These are phyloP conservation scores for Articulospora tetracladia DNA, from an alignment of 495 filamentous ascomycete species.

Conservation along the genomic window DNA sequence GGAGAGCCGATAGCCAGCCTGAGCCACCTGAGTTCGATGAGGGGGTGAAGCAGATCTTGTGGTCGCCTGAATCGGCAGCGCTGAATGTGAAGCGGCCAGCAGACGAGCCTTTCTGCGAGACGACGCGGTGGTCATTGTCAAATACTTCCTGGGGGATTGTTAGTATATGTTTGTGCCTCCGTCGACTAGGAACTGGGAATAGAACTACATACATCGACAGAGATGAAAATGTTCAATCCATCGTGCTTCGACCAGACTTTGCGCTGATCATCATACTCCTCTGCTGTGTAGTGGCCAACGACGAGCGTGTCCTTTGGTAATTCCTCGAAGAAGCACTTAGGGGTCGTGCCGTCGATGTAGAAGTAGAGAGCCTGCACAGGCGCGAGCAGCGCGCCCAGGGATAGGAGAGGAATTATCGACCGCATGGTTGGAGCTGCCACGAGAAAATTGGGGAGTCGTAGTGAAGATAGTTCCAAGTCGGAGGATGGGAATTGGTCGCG, in stretches of 20 bases:
- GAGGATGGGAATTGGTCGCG: constrained; percentile 5
- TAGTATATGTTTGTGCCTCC: constrained; percentile 9
- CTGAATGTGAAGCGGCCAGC: constrained; percentile 93
- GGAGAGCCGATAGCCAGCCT: constrained; percentile 65
- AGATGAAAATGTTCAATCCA: constrained; percentile 78
- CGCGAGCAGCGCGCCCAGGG: constrained; percentile 41
- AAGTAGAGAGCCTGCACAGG: constrained; percentile 87
- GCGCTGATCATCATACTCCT: constrained; percentile 67
- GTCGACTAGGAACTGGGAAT: constrained; percentile 10
- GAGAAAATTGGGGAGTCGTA: constrained; percentile 1
- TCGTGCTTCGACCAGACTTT: constrained; percentile 65
- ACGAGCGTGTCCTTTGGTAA: constrained; percentile 96
- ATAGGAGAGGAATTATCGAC: constrained; percentile 44
- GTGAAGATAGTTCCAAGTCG: background rate
- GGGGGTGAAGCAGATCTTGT: constrained; percentile 90
- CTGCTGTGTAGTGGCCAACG: constrained; percentile 83
- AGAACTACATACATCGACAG: constrained; percentile 63
- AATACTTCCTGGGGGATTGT: constrained; percentile 67
- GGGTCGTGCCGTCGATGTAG: constrained; percentile 79
- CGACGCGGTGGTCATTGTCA: constrained; percentile 96
- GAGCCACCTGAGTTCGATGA: constrained; percentile 55
- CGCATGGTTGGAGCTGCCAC: constrained; percentile 36
- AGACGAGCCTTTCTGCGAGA: constrained; percentile 73
- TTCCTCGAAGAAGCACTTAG: constrained; percentile 97
- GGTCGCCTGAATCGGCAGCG: constrained; percentile 87